Conservation (phyloP, 2,329 filamentous ascomycete species). For the Botrytis cinerea region DNA sequence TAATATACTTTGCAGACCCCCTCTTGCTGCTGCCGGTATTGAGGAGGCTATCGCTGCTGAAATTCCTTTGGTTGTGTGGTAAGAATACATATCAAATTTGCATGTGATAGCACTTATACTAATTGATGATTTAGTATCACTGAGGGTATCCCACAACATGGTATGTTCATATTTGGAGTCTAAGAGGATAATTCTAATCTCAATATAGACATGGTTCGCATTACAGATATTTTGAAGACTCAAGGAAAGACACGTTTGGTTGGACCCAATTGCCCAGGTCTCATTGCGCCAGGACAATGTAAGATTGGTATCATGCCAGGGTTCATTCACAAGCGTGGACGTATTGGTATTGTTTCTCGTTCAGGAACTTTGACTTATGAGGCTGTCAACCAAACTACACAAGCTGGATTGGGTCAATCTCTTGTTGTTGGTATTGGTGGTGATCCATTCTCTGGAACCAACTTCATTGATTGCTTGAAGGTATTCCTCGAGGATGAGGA, state of each 20-base stretch:
- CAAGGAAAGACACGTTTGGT: constrained; percentile 96
- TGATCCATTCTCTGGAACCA: constrained; percentile 98
- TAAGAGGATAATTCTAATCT: constrained; percentile 28
- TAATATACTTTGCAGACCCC: constrained; percentile 62
- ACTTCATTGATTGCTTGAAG: constrained; percentile 99
- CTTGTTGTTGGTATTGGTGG: constrained; percentile 98
- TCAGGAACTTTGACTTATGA: constrained; percentile 99
- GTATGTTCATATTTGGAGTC: constrained; percentile 52
- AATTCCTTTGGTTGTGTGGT: constrained; percentile 91
- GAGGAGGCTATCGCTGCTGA: constrained; percentile 95
- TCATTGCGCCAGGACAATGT: constrained; percentile 94
- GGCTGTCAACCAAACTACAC: constrained; percentile 98
- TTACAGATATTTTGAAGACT: constrained; percentile 96
- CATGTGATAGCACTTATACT: constrained; percentile 30
- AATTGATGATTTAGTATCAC: constrained; percentile 63
- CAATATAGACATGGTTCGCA: constrained; percentile 89
- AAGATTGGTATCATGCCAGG: constrained; percentile 99
- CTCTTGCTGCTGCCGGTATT: constrained; percentile 89
- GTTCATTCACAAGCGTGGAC: constrained; percentile 99
- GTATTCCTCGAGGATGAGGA: constrained; percentile 95
- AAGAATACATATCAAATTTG: constrained; percentile 36
- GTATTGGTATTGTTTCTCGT: constrained; percentile 96
- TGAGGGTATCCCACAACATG: constrained; percentile 96
- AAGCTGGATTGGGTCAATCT: constrained; percentile 94
- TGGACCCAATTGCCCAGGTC: constrained; percentile 96